phyloP scores from a whole-genome alignment of 768 basidiomycete species.

The Suillus cothurnatus region DNA sequence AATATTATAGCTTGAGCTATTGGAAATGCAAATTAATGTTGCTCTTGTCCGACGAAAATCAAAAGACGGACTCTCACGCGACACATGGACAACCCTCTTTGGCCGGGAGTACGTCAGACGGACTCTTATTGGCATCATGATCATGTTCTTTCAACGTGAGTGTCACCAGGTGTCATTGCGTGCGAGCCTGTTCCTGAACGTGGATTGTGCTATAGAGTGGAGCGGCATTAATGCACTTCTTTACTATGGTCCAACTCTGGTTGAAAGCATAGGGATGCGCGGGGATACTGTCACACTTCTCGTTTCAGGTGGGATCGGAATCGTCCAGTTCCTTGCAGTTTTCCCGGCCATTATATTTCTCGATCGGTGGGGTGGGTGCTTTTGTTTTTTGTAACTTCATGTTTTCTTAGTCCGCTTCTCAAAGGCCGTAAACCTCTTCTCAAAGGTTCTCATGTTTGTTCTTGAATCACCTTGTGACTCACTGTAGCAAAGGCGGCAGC shows the following conservation, averaged over 20 bases:
- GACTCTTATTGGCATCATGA: constrained; percentile 68
- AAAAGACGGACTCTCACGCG: constrained; percentile 23
- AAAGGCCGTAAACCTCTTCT: constrained; percentile 68
- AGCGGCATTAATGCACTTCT: constrained; percentile 83
- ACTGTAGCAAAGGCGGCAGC: constrained; percentile 48
- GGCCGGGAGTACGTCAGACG: constrained; percentile 53
- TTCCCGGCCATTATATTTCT: constrained; percentile 73
- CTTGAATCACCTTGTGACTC: neutral
- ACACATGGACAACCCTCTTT: constrained; percentile 63
- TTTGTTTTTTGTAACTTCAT: neutral
- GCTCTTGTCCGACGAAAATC: constrained; percentile 46
- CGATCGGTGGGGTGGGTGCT: constrained; percentile 56
- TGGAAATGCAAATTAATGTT: constrained; percentile 76
- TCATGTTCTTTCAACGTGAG: constrained; percentile 84
- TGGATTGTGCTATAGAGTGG: constrained; percentile 58
- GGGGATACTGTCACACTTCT: constrained; percentile 62
- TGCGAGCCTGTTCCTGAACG: neutral
- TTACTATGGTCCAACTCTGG: constrained; percentile 79
- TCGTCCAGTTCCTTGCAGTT: constrained; percentile 77
- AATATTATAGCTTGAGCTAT: constrained; percentile 62
- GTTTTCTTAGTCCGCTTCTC: constrained; percentile 8
- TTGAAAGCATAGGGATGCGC: constrained; percentile 61
- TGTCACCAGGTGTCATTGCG: constrained; percentile 22
- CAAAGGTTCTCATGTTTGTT: constrained; percentile 37
- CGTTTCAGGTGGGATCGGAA: constrained; percentile 78